Evolutionary conservation across 2,329 filamentous ascomycete species (phyloP), one percentile per base, ranked within the genome.

Genomic region (Beauveria sp.): DNA sequence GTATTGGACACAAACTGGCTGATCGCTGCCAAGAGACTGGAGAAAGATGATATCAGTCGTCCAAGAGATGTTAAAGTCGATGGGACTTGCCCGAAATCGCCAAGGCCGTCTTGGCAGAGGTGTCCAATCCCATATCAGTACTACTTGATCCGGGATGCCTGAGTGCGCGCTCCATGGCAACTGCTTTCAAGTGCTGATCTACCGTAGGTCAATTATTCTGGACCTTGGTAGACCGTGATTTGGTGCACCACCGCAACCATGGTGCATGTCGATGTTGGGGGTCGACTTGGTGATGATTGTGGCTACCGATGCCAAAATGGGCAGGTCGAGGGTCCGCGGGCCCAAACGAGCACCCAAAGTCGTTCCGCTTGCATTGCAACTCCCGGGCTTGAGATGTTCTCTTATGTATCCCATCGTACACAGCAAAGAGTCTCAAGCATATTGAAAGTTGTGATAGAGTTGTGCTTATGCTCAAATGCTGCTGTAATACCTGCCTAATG

Each of bases 21-120:
- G 48, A 59, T 59, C 48, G 34, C 16, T 59, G 12, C 28, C 40
- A 53, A 52, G 22, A 24, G 10, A 7, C 34, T 30, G 40, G 55
- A 34, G 30, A 50, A 48, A 40, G 28, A 16, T 28, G 50, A 20
- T 12, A 7, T 52, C 16, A 22, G 40, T 52, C 47, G 22, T 30
- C 8, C 18, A 34, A 28, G 24, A 24, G 37, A 51, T 18, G 22
- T 34, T 43, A 10, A 44, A 12, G 9, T 12, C 40, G 41, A 56
- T 51, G 46, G 26, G 52, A 56, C 59, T 61, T 61, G 59, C 59
- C 52, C 5, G 44, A 61, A 61, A 55, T 28, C 40, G 52, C 41
- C 59, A 59, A 57, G 34, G 30, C 37, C 16, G 34, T 43, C 55
- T 59, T 44, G 55, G 46, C 55, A 37, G 20, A 34, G 20, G n/a